These are phyloP conservation scores for Fraxinus floribunda DNA, from an alignment of 305 asterid genomes.

Conservation along the genomic window DNA sequence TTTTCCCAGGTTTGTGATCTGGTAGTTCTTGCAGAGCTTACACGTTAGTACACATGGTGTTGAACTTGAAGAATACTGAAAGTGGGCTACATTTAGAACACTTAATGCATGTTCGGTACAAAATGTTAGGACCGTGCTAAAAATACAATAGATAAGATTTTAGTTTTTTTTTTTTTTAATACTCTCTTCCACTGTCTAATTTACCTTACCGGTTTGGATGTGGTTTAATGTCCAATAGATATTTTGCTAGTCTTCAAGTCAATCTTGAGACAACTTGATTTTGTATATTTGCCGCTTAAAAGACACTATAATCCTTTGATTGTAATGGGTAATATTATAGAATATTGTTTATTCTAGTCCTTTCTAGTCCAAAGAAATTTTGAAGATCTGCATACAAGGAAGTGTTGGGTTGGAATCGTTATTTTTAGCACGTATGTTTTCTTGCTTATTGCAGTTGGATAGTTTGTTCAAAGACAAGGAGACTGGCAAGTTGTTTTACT, in stretches of 20 bases:
- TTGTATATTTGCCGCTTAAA: neutral
- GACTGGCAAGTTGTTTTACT: neutral
- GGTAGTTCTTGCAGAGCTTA: neutral
- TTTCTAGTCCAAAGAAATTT: neutral
- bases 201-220: neutral
- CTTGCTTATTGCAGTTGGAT: neutral
- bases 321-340: neutral
- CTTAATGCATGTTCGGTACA: neutral
- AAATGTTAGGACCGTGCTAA: neutral
- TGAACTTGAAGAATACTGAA: neutral
- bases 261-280: neutral
- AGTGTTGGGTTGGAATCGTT: neutral
- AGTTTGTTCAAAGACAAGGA: neutral
- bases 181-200: neutral
- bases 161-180: neutral
- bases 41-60: neutral
- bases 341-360: neutral
- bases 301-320: neutral
- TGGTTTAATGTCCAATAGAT: neutral
- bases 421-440: neutral
- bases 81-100: neutral
- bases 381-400: neutral
- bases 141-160: neutral
- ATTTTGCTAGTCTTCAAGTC: neutral
- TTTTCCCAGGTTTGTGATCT: neutral